phyloP scores from a whole-genome alignment of 495 filamentous ascomycete species.

The Penicillium samsonianum region DNA sequence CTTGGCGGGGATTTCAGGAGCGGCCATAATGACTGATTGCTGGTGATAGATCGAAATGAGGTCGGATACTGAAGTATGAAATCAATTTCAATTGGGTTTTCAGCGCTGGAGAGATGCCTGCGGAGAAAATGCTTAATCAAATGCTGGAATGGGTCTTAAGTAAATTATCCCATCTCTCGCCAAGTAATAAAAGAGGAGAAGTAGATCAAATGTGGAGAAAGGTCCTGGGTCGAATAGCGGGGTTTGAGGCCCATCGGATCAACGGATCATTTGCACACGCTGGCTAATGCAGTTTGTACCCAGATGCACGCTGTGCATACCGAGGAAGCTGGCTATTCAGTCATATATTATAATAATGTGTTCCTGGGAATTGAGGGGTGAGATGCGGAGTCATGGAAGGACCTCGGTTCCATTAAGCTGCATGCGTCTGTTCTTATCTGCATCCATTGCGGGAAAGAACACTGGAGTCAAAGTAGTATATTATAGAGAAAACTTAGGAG shows the following conservation, averaged over 20 bases:
- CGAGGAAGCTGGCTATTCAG: neutral
- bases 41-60: neutral
- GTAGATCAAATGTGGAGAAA: neutral
- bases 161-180: neutral
- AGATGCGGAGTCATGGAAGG: neutral
- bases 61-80: neutral
- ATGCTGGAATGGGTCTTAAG: neutral
- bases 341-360: neutral
- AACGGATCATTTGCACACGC: neutral
- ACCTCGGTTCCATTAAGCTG: neutral
- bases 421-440: neutral
- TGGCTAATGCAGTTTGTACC: neutral
- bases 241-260: neutral
- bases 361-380: neutral
- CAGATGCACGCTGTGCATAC: neutral
- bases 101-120: neutral
- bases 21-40: slow-evolving; percentile 24
- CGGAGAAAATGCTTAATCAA: neutral
- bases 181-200: neutral
- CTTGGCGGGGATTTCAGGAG: slow-evolving; percentile 55
- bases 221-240: neutral
- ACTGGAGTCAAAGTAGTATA: neutral
- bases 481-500: neutral
- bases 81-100: neutral
- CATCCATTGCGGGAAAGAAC: neutral